Evolutionary conservation across 2,329 filamentous ascomycete genomes (phyloP).

Genomic region (Aspergillus sojae): DNA sequence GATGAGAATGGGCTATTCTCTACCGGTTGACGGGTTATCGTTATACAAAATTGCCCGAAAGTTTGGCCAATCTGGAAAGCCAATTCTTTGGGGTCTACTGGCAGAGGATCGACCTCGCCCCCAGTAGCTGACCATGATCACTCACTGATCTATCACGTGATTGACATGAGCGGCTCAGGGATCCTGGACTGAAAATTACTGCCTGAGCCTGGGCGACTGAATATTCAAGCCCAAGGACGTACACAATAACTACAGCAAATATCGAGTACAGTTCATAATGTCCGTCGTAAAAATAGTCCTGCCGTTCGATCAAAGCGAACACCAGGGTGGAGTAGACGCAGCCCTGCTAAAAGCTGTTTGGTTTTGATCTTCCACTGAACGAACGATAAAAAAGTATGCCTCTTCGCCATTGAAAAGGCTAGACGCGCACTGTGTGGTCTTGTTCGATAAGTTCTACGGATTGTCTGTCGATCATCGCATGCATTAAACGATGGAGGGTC

Average conservation of each 20-base stretch:
- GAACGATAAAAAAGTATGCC: slow-evolving; percentile 47
- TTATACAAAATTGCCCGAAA: too few relatives aligned
- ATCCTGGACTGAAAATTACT: too few relatives aligned
- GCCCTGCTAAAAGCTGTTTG: slow-evolving; percentile 53
- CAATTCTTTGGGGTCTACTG: too few relatives aligned
- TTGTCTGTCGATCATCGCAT: background rate
- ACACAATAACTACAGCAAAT: background rate
- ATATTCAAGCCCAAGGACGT: too few relatives aligned
- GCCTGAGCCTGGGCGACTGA: too few relatives aligned
- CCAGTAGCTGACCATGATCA: too few relatives aligned
- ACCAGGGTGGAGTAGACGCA: slow-evolving; percentile 55
- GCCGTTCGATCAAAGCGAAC: slow-evolving; percentile 41
- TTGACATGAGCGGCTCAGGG: too few relatives aligned
- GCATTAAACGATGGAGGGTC: background rate
- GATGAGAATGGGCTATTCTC: too few relatives aligned
- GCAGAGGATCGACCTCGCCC: too few relatives aligned
- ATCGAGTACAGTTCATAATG: slow-evolving; percentile 30
- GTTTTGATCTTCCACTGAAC: slow-evolving; percentile 52
- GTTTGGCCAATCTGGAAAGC: too few relatives aligned
- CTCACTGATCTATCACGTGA: too few relatives aligned
- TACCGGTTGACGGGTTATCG: too few relatives aligned
- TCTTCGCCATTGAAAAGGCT: slow-evolving; percentile 39
- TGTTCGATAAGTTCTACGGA: background rate
- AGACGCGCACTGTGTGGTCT: slow-evolving; percentile 43
- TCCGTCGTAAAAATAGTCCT: slow-evolving; percentile 52